These are phyloP conservation scores for Yamadazyma phyllophila DNA, from an alignment of 805 yeast species.

Conservation along the genomic window DNA sequence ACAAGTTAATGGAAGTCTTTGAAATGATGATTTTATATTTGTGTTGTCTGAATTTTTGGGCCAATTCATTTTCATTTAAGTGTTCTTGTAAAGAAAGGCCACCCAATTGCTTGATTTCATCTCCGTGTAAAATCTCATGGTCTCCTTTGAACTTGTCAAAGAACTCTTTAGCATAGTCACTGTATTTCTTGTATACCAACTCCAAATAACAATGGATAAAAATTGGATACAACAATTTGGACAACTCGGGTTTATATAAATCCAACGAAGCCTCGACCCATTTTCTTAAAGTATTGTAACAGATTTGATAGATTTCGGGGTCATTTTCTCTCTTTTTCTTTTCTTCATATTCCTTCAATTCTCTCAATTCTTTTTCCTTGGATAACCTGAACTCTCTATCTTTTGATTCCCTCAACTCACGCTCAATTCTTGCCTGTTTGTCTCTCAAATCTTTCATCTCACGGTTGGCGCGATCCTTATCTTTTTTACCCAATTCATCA, in stretches of 20 bases:
- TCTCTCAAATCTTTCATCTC: conserved; percentile 38
- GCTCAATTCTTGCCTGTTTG: conserved; percentile 30
- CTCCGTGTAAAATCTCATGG: conserved; percentile 71
- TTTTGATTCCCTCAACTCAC: conserved; percentile 38
- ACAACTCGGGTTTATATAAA: conserved; percentile 83
- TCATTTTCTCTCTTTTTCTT: conserved; percentile 47
- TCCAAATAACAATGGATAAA: conserved; percentile 87
- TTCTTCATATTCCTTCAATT: conserved; percentile 42
- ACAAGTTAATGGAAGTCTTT: conserved; percentile 77
- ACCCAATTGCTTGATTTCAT: conserved; percentile 68
- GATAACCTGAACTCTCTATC: conserved; percentile 36
- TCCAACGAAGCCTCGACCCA: conserved; percentile 94
- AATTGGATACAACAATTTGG: conserved; percentile 84
- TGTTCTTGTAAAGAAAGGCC: conserved; percentile 80
- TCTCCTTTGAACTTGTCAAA: conserved; percentile 73
- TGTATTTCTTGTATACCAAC: conserved; percentile 61
- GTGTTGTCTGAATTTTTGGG: conserved; percentile 68
- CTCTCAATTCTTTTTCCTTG: conserved; percentile 40
- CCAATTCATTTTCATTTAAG: conserved; percentile 76
- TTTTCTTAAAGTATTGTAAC: conserved; percentile 72
- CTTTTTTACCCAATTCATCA: conserved; percentile 27
- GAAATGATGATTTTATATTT: conserved; percentile 76
- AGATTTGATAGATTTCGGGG: conserved; percentile 74
- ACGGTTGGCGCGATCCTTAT: conserved; percentile 25
- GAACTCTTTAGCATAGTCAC: conserved; percentile 65